A percentile compares a stretch with the other conserved stretches of the same genome.
Conservation (phyloP, 129 eudicot species). For the Artemisia tridentata region DNA sequence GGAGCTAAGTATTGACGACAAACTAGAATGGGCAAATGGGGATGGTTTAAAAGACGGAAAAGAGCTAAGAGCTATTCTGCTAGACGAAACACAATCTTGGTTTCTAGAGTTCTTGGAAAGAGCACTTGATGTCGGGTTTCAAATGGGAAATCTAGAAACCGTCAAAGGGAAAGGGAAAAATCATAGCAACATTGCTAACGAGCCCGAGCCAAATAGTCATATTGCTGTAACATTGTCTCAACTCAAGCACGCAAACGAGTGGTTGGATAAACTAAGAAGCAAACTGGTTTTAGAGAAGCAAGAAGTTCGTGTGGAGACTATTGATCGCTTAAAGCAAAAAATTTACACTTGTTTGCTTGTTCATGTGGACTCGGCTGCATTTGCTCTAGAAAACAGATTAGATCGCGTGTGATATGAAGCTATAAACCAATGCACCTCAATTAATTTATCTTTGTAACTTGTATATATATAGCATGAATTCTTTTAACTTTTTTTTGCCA, state of each 20-base stretch:
- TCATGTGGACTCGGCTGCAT: conserved; percentile 82
- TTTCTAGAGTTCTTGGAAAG: conserved; percentile 66
- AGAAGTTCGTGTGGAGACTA: conserved; percentile 34
- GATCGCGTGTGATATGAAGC: conserved; percentile 22
- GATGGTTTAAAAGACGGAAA: conserved; percentile 51
- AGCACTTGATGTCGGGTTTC: conserved; percentile 68
- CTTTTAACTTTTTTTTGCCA: conserved; percentile 7
- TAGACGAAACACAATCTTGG: conserved; percentile 66
- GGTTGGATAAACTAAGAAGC: conserved; percentile 60
- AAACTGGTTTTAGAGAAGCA: conserved; percentile 33
- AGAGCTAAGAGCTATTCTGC: conserved; percentile 42
- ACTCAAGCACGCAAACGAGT: conserved; percentile 76
- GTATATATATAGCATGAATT: conserved; percentile 15
- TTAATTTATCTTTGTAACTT: conserved; percentile 21
- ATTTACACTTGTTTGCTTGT: conserved; percentile 73
- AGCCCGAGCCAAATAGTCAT: conserved; percentile 51
- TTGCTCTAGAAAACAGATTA: conserved; percentile 59
- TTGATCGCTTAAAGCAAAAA: conserved; percentile 72
- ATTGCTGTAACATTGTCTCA: conserved; percentile 69
- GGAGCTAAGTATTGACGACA: conserved; percentile 47
- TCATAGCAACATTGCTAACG: conserved; percentile 17
- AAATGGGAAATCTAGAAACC: conserved; percentile 33
- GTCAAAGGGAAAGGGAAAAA: conserved; percentile 41
- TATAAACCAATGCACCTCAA: not conserved
- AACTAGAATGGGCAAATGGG: conserved; percentile 78